These are phyloP conservation scores for Daldinia childiae DNA, from an alignment of 495 filamentous ascomycete genomes.

Conservation along the genomic window DNA sequence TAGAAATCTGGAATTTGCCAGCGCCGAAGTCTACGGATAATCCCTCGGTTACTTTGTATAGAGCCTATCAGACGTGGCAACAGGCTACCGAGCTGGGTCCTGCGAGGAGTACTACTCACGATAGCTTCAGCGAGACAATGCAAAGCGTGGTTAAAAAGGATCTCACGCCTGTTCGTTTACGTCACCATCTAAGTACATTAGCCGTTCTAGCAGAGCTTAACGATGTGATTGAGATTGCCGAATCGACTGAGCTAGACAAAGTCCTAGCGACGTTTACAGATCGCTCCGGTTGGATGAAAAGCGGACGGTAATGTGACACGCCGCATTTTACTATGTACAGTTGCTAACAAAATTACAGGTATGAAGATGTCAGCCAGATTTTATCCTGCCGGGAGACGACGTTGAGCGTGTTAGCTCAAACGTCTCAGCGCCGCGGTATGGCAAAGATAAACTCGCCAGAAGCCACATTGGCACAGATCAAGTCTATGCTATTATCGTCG, in stretches of 20 bases:
- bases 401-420: slow-evolving; percentile 80
- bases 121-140: slow-evolving; percentile 72
- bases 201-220: slow-evolving; percentile 84
- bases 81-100: slow-evolving; percentile 65
- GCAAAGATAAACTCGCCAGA: slow-evolving; percentile 66
- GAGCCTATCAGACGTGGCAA: slow-evolving; percentile 80
- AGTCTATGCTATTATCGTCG: slow-evolving; percentile 76
- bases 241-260: slow-evolving; percentile 67
- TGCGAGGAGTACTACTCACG: slow-evolving; percentile 64
- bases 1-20: slow-evolving; percentile 93
- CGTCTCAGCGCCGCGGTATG: slow-evolving; percentile 66
- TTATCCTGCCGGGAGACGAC: slow-evolving; percentile 82
- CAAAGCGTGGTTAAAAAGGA: slow-evolving; percentile 62
- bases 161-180: slow-evolving; percentile 67
- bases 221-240: slow-evolving; percentile 71
- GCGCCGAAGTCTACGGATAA: slow-evolving; percentile 69
- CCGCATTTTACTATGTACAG: neutral
- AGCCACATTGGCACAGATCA: slow-evolving; percentile 75
- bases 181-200: slow-evolving; percentile 72
- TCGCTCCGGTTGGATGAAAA: slow-evolving; percentile 80
- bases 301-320: slow-evolving; percentile 68
- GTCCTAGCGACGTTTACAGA: slow-evolving; percentile 68
- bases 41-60: slow-evolving; percentile 76
- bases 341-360: slow-evolving; percentile 61
- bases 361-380: slow-evolving; percentile 81